Evolutionary conservation across 371 early-diverging fungal genomes (phyloP), one percentile per base, ranked within the genome.

Genomic region (Mucor circinelloides): DNA sequence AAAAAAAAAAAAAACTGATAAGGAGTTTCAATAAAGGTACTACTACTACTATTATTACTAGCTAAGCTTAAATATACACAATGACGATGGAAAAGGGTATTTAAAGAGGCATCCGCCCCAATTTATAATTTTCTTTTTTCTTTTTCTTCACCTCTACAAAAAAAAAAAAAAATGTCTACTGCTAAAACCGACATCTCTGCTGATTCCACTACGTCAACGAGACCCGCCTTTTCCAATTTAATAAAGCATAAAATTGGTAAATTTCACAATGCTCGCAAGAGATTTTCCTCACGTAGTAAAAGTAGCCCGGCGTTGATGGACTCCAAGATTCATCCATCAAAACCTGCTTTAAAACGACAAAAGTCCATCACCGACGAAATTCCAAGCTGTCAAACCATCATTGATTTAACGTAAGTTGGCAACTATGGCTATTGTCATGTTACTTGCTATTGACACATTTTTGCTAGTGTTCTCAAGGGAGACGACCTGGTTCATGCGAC

Each of bases 361-460:
- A 60, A 62, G 4, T 50, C 62, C 19, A 23, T 52, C 2, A n/a
- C 46, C 8, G 56, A 54, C 7, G 10, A 63, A 36, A 56, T 78
- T 28, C 75, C 78, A 21, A 48, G 42, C 36, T 78, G 78, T 64
- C 61, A 72, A 31, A 68, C 66, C 7, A 38, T 72, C 6, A 31
- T 78, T 55, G 78, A 78, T 60, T 59, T 78, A 46, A 54, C 66
- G 78, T 70, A 72, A 75, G 77, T 71, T 23, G n/a, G n/a, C n/a
- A 36, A 40, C 13, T 28, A 44, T 17, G 25, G 19, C 50, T 48
- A 4, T 13, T n/a, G 27, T 31, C 23, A 23, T 52, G 13, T 52
- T 28, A 6, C 1, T 6, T 28, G 8, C 17, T 56, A 19, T 52
- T 52, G 52, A 52, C 52, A 52, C 52, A 32, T 15, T 31, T 32